A percentile compares a stretch with the other conserved stretches of the same genome.
Evolutionary conservation across 441 rosid species (phyloP).

Genomic region (Arabidopsis lyrata): DNA sequence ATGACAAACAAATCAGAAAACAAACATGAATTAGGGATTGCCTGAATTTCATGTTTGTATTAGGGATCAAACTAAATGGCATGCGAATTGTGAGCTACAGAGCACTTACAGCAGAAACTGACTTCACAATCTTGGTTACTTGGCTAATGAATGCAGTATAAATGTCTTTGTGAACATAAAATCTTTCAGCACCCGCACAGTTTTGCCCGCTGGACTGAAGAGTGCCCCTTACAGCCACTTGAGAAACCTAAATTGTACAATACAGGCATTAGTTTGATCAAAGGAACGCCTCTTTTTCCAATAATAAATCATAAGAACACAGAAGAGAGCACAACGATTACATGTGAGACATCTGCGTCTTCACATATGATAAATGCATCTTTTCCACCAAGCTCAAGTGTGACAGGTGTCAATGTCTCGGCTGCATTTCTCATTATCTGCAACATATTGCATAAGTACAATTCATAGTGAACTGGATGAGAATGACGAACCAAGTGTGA

Average conservation of each 20-base stretch:
- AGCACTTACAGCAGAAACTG: conserved; percentile 85
- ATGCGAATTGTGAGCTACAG: conserved; percentile 1
- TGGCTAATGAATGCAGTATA: conserved; percentile 80
- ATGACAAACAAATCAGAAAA: conserved; percentile 22
- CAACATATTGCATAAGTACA: conserved; percentile 39
- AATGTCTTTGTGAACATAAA: conserved; percentile 85
- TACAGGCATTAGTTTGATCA: conserved; percentile 23
- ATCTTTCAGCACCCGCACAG: conserved; percentile 99
- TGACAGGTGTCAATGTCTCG: conserved; percentile 79
- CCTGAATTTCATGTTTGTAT: conserved; percentile 8
- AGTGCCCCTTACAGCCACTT: conserved; percentile 89
- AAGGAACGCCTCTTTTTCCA: conserved; percentile 18
- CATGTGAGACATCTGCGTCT: conserved; percentile 84
- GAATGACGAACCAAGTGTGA: conserved; percentile 20
- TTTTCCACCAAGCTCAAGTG: conserved; percentile 99
- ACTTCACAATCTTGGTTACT: conserved; percentile 82
- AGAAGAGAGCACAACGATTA: conserved; percentile 41
- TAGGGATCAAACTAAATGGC: conserved; percentile 5
- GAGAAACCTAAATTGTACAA: conserved; percentile 76
- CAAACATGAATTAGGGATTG: neutral
- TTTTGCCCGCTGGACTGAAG: conserved; percentile 99
- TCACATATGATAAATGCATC: conserved; percentile 96
- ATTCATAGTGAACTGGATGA: conserved; percentile 14
- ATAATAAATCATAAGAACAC: conserved; percentile 21
- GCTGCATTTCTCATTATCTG: conserved; percentile 98